phyloP scores from a whole-genome alignment of 495 filamentous ascomycete genomes.

The Podospora australis region DNA sequence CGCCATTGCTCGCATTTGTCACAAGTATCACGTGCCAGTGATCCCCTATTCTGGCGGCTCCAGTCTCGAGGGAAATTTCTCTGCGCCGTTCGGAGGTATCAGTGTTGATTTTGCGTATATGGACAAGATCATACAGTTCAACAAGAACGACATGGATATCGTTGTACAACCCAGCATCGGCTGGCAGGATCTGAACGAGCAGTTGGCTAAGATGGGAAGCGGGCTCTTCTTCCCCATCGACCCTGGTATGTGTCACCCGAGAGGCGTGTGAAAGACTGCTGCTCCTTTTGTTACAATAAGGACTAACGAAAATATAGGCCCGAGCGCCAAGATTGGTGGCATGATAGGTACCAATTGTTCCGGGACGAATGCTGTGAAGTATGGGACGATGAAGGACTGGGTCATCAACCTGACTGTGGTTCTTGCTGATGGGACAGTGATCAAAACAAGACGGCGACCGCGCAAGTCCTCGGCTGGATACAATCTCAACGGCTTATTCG shows the following conservation, averaged over 20 bases:
- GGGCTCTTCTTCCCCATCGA: slow-evolving; percentile 89
- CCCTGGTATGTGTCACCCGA: slow-evolving; percentile 46
- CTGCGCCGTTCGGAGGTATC: slow-evolving; percentile 76
- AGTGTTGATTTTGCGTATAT: slow-evolving; percentile 85
- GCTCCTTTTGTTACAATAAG: no score
- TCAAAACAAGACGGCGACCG: slow-evolving; percentile 68
- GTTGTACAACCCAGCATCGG: slow-evolving; percentile 84
- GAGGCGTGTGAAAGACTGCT: slow-evolving; percentile 9
- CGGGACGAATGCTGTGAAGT: slow-evolving; percentile 74
- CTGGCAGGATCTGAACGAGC: slow-evolving; percentile 85
- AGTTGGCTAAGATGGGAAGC: slow-evolving; percentile 58
- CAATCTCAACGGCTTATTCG: slow-evolving; percentile 69
- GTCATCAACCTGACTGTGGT: slow-evolving; percentile 76
- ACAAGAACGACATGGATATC: slow-evolving; percentile 85
- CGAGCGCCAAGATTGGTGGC: slow-evolving; percentile 58
- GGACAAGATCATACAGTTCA: slow-evolving; percentile 71
- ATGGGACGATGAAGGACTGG: slow-evolving; percentile 86
- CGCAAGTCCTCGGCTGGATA: slow-evolving; percentile 77
- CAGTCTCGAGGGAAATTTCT: slow-evolving; percentile 84
- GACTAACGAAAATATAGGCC: slow-evolving; percentile 33
- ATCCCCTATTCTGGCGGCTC: slow-evolving; percentile 83
- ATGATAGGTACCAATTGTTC: slow-evolving; percentile 80
- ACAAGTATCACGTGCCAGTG: slow-evolving; percentile 79
- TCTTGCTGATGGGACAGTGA: slow-evolving; percentile 68
- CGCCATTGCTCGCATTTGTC: slow-evolving; percentile 70